Percentiles rank a stretch among this genome's conserved stretches.
Evolutionary conservation across 306 rosid species (phyloP).

Genomic region (Oemleria cerasiformis): DNA sequence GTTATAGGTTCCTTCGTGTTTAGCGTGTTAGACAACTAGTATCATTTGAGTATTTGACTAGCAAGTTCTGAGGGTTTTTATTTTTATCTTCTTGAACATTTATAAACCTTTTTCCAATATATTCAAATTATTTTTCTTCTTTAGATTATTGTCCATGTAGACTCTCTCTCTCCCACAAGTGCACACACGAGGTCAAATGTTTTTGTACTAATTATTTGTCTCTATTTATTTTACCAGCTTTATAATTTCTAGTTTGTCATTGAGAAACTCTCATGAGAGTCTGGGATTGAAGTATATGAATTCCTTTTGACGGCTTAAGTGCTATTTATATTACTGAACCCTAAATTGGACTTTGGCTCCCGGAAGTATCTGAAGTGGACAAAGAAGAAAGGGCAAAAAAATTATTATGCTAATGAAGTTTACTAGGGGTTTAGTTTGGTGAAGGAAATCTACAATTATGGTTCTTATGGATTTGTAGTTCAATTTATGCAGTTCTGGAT

Average conservation of each 20-base stretch:
- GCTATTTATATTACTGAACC: not conserved
- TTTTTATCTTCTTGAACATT: not conserved
- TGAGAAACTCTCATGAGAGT: no score
- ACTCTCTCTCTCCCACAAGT: not conserved
- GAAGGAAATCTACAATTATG: not conserved
- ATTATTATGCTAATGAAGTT: no score
- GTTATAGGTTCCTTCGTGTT: not conserved
- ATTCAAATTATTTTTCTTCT: not conserved
- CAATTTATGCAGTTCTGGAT: no score
- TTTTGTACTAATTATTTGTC: not conserved
- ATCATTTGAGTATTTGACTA: not conserved
- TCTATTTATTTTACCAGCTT: not conserved
- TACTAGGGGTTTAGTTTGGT: not conserved
- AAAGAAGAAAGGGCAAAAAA: no score
- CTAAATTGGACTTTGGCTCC: not conserved
- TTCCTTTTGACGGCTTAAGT: no score
- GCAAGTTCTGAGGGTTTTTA: not conserved
- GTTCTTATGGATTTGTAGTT: no score
- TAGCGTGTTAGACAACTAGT: no score
- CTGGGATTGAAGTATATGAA: no score
- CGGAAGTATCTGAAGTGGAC: not conserved
- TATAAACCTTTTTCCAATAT: not conserved
- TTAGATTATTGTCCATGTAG: not conserved
- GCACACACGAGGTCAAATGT: not conserved
- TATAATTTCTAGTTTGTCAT: no score